Conservation (phyloP, 306 rosid genomes). For the Cotoneaster glaucophyllus region DNA sequence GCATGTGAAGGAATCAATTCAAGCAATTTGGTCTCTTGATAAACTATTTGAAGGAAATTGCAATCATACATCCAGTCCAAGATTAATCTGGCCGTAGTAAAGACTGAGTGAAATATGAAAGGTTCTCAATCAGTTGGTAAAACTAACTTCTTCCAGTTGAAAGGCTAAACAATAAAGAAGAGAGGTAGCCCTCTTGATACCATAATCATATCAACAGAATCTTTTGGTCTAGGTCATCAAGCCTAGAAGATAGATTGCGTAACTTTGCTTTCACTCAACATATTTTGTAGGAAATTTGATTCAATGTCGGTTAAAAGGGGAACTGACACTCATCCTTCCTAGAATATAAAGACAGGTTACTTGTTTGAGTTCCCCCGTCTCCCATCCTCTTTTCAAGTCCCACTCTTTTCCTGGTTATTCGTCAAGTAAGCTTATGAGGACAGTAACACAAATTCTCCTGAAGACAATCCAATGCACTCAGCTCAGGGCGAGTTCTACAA, state of each 20-base stretch:
- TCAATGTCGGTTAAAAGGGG: background rate
- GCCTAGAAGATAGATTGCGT: background rate
- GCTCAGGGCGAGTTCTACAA: background rate
- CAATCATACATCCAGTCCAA: background rate
- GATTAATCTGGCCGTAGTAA: background rate
- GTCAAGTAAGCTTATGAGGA: background rate
- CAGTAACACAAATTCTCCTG: background rate
- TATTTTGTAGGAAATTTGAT: background rate
- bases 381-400: too few relatives aligned
- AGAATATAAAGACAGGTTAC: background rate
- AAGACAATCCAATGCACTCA: background rate
- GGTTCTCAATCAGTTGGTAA: background rate
- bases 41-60: background rate
- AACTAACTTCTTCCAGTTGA: background rate
- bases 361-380: too few relatives aligned
- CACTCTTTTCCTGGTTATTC: too few relatives aligned
- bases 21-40: background rate
- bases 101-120: background rate
- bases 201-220: background rate
- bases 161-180: background rate
- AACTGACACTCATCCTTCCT: background rate
- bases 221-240: background rate
- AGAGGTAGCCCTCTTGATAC: background rate
- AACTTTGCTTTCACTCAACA: background rate
- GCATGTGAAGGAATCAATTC: background rate